Evolutionary conservation across 768 basidiomycete genomes (phyloP), one percentile per base, ranked within the genome.

Genomic region (Megacollybia marginata): DNA sequence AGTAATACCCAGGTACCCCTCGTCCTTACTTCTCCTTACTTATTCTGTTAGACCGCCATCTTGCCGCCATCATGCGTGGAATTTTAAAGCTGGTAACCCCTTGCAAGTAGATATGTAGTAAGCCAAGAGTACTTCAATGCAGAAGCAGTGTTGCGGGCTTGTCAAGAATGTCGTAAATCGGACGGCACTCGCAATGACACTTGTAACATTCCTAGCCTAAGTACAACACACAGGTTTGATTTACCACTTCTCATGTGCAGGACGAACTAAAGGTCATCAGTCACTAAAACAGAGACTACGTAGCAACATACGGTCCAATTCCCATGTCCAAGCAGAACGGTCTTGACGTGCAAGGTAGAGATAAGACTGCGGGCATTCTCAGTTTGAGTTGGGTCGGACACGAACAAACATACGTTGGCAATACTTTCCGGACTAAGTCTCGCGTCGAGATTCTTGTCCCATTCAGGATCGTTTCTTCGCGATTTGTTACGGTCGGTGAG

Each of bases 241-340:
- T 58, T 57, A 73, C 72, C 72, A 75, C 50, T 71, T 72, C 61
- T 75, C 71, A 40, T 70, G 70, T 12, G 72, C 70, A 20, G 74
- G 74, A 15, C 72, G 72, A 12, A 75, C 73, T 71, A 49, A 5
- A 40, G 36, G 38, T 20, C 13, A 13, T 13, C 12, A 9, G 40
- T 18, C 46, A 19, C 35, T 18, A n/a, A 33, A 38, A 8, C 54
- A 16, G 1, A 16, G 15, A 18, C 48, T 20, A 19, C 13, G 4
- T 33, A 8, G 31, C 40, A 20, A 67, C 85, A 69, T 58, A 88
- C 86, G 68, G 54, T 89, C 87, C 28, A 90, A 70, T 59, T 89
- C 87, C 85, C 85, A 90, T 9, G 84, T 82, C 83, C 78, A 85
- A 6, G 83, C 76, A 36, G 83, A 83, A 28, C 78, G 73, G 47